Base-by-base conservation (phyloP, 192 early-diverging fungal species). In the Borealophlyctis nickersoniae region DNA sequence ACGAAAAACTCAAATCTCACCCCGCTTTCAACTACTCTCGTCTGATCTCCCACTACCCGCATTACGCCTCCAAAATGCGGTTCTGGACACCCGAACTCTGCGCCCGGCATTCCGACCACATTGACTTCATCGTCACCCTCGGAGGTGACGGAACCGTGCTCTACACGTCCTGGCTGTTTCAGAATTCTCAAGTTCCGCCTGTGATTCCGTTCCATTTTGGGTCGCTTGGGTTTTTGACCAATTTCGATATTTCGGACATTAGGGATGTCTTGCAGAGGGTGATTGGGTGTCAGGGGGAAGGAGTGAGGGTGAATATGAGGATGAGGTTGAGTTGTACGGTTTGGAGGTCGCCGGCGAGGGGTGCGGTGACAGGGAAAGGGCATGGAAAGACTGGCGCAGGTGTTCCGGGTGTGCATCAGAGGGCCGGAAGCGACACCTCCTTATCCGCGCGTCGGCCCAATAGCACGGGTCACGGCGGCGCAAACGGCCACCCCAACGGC, bases 71-170 rank as follows among this genome's bases (percentile, higher is more conserved):
- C 9, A 23, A 29, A 23, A 28, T 73, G 14, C 23, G 29, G 36
- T 72, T 72, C 33, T 74, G 73, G 73, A 58, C 49, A 4, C 59
- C 69, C 19, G 63, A 74, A 31, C 58, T 74, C 2, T 74, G 73
- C 53, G 70, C 69, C 11, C 23, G 55, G 2, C 52, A 72, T 14
- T 88, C 57, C 85, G 92, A 50, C 85, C 91, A 77, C 86, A 91
- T 60, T 63, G 95, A 98, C 71, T 91, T 98, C 77, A 84, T 94
- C 48, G 83, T 97, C 56, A 96, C 94, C 70, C 86, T 98, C 62
- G 95, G 95, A 36, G 96, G 95, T 36, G 95, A 98, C 79, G 95
- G 95, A 33, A 98, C 95, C 1, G 95, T 98, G 0, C 80, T 98
- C 34, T 98, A 89, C 71, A 91, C 94, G 29, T 89, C 91, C 29